Evolutionary conservation across 176 grass and related monocot species (phyloP).

Genomic region (Carex parvula): DNA sequence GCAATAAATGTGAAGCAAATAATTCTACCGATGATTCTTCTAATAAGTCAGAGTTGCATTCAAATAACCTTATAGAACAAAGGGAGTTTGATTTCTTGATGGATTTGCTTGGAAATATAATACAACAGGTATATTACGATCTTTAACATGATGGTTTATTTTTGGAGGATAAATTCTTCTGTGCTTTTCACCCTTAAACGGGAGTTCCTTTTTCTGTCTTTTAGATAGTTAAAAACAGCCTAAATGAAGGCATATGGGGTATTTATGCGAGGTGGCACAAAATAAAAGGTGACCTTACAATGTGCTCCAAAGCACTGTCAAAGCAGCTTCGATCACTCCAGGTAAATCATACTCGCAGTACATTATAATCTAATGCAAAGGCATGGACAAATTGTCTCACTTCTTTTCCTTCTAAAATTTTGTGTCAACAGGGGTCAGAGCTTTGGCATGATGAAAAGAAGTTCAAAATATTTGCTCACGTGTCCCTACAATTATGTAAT

Average conservation of each 20-base stretch:
- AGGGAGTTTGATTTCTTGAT: conserved; percentile 50
- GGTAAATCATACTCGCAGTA: conserved; percentile 37
- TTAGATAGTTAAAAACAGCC: conserved; percentile 48
- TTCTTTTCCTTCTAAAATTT: neutral
- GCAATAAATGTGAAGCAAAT: conserved; percentile 29
- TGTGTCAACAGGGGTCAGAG: conserved; percentile 59
- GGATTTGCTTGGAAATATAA: conserved; percentile 73
- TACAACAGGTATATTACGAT: conserved; percentile 53
- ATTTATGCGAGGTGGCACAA: conserved; percentile 83
- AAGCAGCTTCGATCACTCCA: conserved; percentile 91
- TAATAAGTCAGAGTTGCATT: conserved; percentile 10
- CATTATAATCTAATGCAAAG: neutral
- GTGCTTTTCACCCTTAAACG: neutral
- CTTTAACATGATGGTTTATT: conserved; percentile 28
- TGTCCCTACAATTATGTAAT: conserved; percentile 69
- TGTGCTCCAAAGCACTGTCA: conserved; percentile 68
- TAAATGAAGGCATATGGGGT: conserved; percentile 71
- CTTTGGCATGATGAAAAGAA: conserved; percentile 59
- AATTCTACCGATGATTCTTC: conserved; percentile 30
- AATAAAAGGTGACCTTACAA: conserved; percentile 62
- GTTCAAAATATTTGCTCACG: conserved; percentile 77
- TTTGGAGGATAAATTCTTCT: neutral
- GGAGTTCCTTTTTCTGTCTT: neutral
- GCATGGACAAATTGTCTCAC: neutral
- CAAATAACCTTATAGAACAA: conserved; percentile 30